Base-by-base conservation (phyloP, 257 asterid genomes). In the Rehmannia glutinosa region DNA sequence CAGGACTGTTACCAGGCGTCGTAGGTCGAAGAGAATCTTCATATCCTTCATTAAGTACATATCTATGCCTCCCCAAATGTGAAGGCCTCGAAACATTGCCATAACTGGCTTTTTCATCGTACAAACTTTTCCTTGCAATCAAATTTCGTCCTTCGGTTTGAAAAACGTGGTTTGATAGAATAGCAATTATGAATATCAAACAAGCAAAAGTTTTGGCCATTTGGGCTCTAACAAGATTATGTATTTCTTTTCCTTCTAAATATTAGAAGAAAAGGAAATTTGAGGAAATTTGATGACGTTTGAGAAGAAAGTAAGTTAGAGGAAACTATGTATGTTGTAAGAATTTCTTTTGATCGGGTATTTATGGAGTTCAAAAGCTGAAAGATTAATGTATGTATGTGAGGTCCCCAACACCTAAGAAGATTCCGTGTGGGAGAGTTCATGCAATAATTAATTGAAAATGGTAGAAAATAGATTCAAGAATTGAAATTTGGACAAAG, bases 1-100 rank as follows among this genome's bases (percentile, higher is more conserved):
- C 97, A 0, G 97, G 97, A 36, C 97, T 90, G 8, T 75, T 79
- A 2, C 95, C 97, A 0, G 93, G 95, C 2, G 64, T 65, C 1
- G 93, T 83, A 2, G 83, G 91, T 50, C 90, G 85, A 19, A 73
- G 87, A 6, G 89, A 53, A 58, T 89, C 90, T 36, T 63, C 41
- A 27, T 57, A 45, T 20, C 83, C 95, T 21, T 66, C 85, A 11
- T 64, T 64, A n/a, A 69, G 43, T 59, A 63, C 54, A 15, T 49
- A 39, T 20, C 73, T 58, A 8, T 39, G 70, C 13, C 23, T 54
- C 38, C 25, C 72, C 2, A 53, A 12, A 1, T 13, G 41, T 25
- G 30, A 36, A 32, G 55, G 56, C 4, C 1, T 2, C 7, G 15
- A 15, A 8, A 20, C n/a, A 20, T 25, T 50, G 13, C 61, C 46